Base-by-base conservation (phyloP, 768 basidiomycete genomes). In the Rhizopogon rudus region DNA sequence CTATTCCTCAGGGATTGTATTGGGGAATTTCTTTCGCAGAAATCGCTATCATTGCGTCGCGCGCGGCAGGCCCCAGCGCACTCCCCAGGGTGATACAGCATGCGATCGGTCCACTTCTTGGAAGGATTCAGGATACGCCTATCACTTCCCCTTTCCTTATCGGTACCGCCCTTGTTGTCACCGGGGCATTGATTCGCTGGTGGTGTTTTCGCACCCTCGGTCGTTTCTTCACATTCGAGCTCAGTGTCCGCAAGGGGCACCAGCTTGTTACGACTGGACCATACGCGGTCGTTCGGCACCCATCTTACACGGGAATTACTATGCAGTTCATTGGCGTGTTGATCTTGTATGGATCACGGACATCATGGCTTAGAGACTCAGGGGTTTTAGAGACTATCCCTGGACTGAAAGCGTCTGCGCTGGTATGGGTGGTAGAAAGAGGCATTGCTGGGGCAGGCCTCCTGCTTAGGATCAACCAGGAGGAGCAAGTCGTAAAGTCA, bases 401-500 rank as follows among this genome's bases (percentile, higher is more conserved):
- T 31, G 56, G 45, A 20, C 20, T 57, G 14, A 43, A 54, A 37
- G 6, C 8, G 1, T 6, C 54, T 41, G 14, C 33, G 35, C 5
- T 57, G 12, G 29, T 17, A 22, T 57, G 56, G 56, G 2, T 46
- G 3, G 29, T 33, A 33, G 40, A 29, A 9, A 20, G 45, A 28
- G 45, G 33, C 25, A 42, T 58, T 44, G 43, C 29, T 35, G 43
- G 52, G 29, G 33, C 5, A 10, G 40, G 31, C n/a, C 33, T 57
- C 5, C 8, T 56, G 7, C 44, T 39, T 16, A 54, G 59, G 17
- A 51, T 52, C n/a, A 41, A 5, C 14, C 31, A 41, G 52, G 75
- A 75, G 55, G 74, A 76, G 42, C 53, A 54, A 6, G 61, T 68
- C 44, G 52, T 75, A 51, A 58, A 59, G 37, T 54, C 58, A 10